Evolutionary conservation across 768 basidiomycete species (phyloP).

Genomic region (Podaxis pistillaris): DNA sequence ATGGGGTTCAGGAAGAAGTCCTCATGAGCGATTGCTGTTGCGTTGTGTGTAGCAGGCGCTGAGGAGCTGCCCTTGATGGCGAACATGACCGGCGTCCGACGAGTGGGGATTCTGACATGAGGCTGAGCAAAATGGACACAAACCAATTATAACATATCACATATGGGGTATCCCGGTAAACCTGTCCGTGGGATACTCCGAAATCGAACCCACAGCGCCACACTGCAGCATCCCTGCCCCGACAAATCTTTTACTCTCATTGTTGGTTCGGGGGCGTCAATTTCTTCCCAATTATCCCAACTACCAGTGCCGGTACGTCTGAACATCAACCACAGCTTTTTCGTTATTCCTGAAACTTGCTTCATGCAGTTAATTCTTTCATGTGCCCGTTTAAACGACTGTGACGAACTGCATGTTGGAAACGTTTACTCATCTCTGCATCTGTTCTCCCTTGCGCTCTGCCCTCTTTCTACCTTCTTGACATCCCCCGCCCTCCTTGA

Average conservation of each 20-base stretch:
- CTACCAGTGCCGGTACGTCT: not conserved
- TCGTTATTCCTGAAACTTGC: not conserved
- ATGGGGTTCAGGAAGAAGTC: not conserved
- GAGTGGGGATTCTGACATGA: not conserved
- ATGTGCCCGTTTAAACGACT: not conserved
- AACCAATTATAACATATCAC: not conserved
- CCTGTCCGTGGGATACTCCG: not conserved
- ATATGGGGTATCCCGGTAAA: no score
- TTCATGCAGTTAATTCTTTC: not conserved
- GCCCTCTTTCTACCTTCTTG: not conserved
- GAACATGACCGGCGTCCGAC: not conserved
- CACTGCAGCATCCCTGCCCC: not conserved
- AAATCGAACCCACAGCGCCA: not conserved
- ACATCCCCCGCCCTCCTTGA: slow-evolving; percentile 36
- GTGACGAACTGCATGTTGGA: not conserved
- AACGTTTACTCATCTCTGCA: not conserved
- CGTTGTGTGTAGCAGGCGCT: not conserved
- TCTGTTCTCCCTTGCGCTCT: not conserved
- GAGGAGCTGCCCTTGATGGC: not conserved
- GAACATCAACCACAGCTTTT: not conserved
- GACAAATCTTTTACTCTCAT: not conserved
- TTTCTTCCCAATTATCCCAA: not conserved
- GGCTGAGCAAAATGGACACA: not conserved
- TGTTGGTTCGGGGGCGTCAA: not conserved
- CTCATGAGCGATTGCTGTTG: not conserved